Conservation (phyloP, 192 early-diverging fungal genomes). For the Geosiphon pyriformis region DNA sequence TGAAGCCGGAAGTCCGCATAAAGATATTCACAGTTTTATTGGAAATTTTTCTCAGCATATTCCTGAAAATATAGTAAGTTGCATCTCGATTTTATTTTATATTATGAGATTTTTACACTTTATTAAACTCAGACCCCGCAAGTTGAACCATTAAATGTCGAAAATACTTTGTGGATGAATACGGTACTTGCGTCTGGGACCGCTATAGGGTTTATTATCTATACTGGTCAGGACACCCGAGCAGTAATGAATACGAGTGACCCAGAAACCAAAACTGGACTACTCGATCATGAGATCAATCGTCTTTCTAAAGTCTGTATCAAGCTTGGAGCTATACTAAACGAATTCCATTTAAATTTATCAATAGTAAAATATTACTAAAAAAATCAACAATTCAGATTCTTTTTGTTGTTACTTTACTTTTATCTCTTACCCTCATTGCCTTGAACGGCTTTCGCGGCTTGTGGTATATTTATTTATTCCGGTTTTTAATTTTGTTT, state of each 20-base stretch:
- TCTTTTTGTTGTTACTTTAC: constrained; percentile 77
- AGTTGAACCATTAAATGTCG: constrained; percentile 69
- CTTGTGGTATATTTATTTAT: constrained; percentile 85
- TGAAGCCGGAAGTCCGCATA: constrained; percentile 79
- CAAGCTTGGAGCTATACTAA: no score
- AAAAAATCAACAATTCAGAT: constrained; percentile 45
- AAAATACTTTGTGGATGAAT: constrained; percentile 94
- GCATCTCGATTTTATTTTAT: neutral
- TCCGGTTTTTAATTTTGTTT: constrained; percentile 92
- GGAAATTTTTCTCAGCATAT: constrained; percentile 59
- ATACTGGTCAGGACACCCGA: constrained; percentile 89
- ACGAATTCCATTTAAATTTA: no score
- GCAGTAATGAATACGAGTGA: constrained; percentile 96
- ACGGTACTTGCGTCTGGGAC: constrained; percentile 90
- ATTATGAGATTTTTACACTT: neutral
- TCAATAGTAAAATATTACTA: no score
- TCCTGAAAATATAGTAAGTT: constrained; percentile 23
- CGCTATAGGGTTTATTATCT: constrained; percentile 80
- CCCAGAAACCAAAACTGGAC: constrained; percentile 85
- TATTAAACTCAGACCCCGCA: constrained; percentile 29
- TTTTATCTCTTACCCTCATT: constrained; percentile 81
- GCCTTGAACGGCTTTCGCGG: constrained; percentile 84
- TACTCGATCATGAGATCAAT: constrained; percentile 89
- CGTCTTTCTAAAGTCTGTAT: constrained; percentile 72
- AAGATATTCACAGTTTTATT: constrained; percentile 90